Base-by-base conservation (phyloP, 2,329 filamentous ascomycete species). In the Sporothrix inflata region DNA sequence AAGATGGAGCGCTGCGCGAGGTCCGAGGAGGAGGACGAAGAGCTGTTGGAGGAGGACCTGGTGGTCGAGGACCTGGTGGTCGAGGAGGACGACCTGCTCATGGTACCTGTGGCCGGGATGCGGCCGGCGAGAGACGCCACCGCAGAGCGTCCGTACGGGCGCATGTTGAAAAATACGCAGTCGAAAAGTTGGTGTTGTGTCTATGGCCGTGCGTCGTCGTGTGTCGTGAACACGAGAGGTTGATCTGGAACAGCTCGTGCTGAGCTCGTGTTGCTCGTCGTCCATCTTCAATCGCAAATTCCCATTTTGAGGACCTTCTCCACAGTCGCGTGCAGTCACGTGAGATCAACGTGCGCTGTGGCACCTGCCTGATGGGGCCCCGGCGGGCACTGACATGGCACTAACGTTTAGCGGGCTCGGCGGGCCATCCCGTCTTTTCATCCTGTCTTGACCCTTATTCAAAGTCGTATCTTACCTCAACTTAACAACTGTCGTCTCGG, bases 1-100 rank as follows among this genome's bases (percentile, higher is more conserved):
- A 85, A 85, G 42, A 89, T 53, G 16, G 79, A 78, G 14, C 80
- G 75, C 63, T 74, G 74, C 1, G 69, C 24, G 7, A 75, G 40
- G n/a, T 49, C 68, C 12, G 65, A 40, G 9, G 65, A 12, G 1
- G 34, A 57, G 8, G 53, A 57, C 7, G 53, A 57, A 2, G 53
- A 57, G 1, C 27, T 38, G 8, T 45, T 6, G 6, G 34, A 49
- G 3, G 42, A 51, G n/a, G 61, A 66, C n/a, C n/a, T n/a, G n/a
- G n/a, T n/a, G n/a, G 42, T 49, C 24, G 53, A 27, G 2, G 53
- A 24, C n/a, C n/a, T 53, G 49, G 49, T 45, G 42, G 16, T 45
- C 6, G 42, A 24, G 4, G 42, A 24, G 19, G 34, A 24, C 12
- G 19, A 14, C 34, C 34, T 55, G 51, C 21, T 24, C n/a, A 12